phyloP scores from a whole-genome alignment of 2,329 filamentous ascomycete species.

The Trichophyton verrucosum region DNA sequence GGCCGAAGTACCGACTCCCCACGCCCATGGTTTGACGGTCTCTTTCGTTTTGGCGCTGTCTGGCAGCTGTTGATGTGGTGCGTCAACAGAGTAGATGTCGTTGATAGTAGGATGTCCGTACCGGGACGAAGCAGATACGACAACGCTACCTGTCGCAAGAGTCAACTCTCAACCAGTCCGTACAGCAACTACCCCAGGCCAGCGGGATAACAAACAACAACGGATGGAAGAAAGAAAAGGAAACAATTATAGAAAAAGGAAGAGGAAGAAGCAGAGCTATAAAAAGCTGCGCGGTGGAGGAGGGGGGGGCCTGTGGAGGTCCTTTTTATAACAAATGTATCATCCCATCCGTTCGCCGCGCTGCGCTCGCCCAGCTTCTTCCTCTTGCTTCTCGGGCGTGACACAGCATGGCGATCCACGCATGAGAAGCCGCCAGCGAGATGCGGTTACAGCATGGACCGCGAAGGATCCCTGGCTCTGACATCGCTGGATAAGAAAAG shows the following conservation, averaged over 20 bases:
- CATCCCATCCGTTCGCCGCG: background rate
- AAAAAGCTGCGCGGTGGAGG: no score
- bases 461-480: background rate
- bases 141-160: no score
- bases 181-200: background rate
- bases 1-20: conserved; percentile 45
- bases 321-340: background rate
- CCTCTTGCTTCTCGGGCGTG: background rate
- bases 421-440: background rate
- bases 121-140: background rate
- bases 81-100: background rate
- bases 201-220: background rate
- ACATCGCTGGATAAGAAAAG: background rate
- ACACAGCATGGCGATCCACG: conserved; percentile 2
- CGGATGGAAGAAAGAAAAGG: background rate
- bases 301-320: background rate
- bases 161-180: background rate
- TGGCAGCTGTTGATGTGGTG: background rate
- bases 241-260: background rate
- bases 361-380: background rate
- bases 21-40: conserved; percentile 15
- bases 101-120: background rate
- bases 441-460: background rate
- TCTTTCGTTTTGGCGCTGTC: background rate
- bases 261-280: background rate